Conservation (phyloP, 2,329 filamentous ascomycete genomes). For the Talaromyces islandicus region DNA sequence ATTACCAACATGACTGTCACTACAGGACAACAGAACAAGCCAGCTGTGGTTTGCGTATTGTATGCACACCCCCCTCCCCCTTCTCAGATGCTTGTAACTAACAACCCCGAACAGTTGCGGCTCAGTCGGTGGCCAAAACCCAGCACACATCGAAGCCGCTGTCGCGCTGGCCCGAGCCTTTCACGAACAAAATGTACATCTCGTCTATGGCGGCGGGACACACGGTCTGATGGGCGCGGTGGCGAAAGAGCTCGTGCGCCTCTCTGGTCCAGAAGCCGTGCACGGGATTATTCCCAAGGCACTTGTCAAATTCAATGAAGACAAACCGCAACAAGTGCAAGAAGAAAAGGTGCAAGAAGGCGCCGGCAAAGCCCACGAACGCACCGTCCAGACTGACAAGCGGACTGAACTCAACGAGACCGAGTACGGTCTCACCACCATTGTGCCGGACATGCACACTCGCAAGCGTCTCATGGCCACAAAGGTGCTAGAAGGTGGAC, state of each 20-base stretch:
- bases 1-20: not conserved
- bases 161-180: conserved; percentile 67
- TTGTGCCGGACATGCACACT: conserved; percentile 94
- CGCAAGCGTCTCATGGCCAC: conserved; percentile 90
- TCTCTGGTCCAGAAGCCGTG: conserved; percentile 73
- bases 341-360: conserved; percentile 45
- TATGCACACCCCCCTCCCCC: conserved; percentile 23
- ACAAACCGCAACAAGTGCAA: conserved; percentile 19
- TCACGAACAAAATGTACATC: conserved; percentile 67
- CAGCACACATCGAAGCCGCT: conserved; percentile 72
- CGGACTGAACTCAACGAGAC: conserved; percentile 28
- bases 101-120: conserved; percentile 60
- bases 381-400: conserved; percentile 42
- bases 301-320: conserved; percentile 65
- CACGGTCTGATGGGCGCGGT: conserved; percentile 94
- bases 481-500: conserved; percentile 74
- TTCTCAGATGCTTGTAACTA: conserved; percentile 12
- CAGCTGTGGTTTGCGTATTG: conserved; percentile 82
- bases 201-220: conserved; percentile 90
- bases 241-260: conserved; percentile 74
- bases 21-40: conserved; percentile 24
- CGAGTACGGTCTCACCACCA: conserved; percentile 73
- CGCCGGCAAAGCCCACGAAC: conserved; percentile 40
- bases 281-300: conserved; percentile 92
- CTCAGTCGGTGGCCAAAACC: conserved; percentile 65